Base-by-base conservation (phyloP, 192 early-diverging fungal species). In the Globomyces pollinis-pini region DNA sequence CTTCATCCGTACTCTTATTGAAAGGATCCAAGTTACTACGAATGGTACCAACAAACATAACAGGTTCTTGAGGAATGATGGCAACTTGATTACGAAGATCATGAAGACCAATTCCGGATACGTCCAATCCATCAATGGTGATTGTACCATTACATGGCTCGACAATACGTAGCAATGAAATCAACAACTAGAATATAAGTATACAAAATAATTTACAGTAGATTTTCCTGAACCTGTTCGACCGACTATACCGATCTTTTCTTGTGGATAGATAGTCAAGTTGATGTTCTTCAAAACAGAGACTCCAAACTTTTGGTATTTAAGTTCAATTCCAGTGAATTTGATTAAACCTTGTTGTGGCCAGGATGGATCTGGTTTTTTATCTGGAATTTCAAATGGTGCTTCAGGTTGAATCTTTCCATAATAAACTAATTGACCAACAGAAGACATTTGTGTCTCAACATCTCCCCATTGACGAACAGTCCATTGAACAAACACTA, bases 231-330 rank as follows among this genome's bases (percentile, higher is more conserved):
- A 63, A 38, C 70, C 70, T 9, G 68, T 71, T 9, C 93, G 80
- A 11, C 93, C 93, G 42, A 94, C 91, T 41, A 97, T 84, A 35
- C 91, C 94, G 60, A 98, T 86, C 64, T 91, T 93, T 68, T 89
- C 80, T 6, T 73, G 72, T 20, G 86, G 78, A 1, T 72, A 71
- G 38, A 91, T 83, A 1, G 65, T 32, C 44, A 95, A 85, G 12
- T 82, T 81, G 9, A 99, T 66, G 44, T 82, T 68, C 43, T 88
- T 86, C 13, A 98, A 78, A 8, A 93, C 88, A 24, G 67, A 60
- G 7, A 86, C 81, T 7, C 81, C 84, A 52, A 74, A 76, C 38
- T 53, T 55, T 28, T 86, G 80, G 59, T 89, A 89, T 20, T 81
- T 71, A 2, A 90, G 56, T n/a, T 71, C 74, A 2, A 89, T 78